Evolutionary conservation across 208 protist genomes (phyloP), one percentile per base, ranked within the genome.

Genomic region (Wallacemonas sp.): DNA sequence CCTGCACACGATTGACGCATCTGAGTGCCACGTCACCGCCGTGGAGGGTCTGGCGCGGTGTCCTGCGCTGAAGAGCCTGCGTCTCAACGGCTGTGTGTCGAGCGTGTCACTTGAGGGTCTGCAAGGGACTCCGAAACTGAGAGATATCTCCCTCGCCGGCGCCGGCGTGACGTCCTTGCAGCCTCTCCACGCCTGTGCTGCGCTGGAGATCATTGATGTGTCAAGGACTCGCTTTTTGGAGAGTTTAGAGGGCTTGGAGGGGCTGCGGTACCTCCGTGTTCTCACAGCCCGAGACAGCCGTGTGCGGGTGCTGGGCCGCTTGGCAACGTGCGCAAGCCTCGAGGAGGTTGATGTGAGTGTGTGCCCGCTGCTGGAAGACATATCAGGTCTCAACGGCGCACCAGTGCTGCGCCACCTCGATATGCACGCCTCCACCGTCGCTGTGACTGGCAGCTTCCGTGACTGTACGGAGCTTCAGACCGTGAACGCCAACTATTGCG

Each of bases 301-400:
- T 4, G 28, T 58, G n/a, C n/a, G 9, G 12, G 14, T 31, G 11
- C 12, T 39, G 2, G 24, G 30, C 24, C 30, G 2, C 0, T 31
- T 58, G 11, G 8, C 0, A 14, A 39, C 28, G 6, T 58, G 51
- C 31, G 9, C 31, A 9, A 14, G n/a, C 5, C 51, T 58, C n/a
- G 51, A 2, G n/a, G 51, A 58, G 28, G 51, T 58, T 3, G 28
- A 58, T 41, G 17, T 39, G 12, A 21, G 9, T 5, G 14, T 24
- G 5, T 41, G 28, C 51, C 51, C 9, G 30, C 24, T 17, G 5
- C 51, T 58, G 9, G 30, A 17, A n/a, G 51, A 58, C 51, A 19
- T 58, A 2, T 58, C 51, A 14, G 51, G 51, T 21, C 31, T 58
- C 19, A 19, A 19, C 51, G 51, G 51, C 8, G 26, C 51, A 38